Evolutionary conservation across 192 early-diverging fungal species (phyloP).

Genomic region (Chytriomyces sp.): DNA sequence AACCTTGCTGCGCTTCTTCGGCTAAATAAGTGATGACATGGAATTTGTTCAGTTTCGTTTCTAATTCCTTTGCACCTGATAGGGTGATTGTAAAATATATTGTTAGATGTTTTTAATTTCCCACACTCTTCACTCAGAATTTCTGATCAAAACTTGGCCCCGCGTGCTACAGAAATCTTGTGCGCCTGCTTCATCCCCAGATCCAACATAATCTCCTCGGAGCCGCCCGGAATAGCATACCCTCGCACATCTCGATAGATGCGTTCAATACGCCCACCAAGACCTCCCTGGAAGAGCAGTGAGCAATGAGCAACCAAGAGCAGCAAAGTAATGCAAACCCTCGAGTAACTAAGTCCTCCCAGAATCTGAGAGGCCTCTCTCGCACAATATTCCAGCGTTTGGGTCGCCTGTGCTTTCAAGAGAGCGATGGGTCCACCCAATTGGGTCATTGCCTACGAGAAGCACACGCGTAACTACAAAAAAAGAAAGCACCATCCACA

Average conservation of each 20-base stretch:
- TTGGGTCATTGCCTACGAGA: conserved; percentile 58
- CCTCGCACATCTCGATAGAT: conserved; percentile 37
- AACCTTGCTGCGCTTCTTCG: too few relatives aligned
- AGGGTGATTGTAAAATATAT: too few relatives aligned
- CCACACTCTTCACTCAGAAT: too few relatives aligned
- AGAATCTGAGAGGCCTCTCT: conserved; percentile 63
- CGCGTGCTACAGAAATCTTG: conserved; percentile 40
- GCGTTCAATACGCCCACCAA: conserved; percentile 34
- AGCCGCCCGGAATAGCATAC: conserved; percentile 44
- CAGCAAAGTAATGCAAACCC: background rate
- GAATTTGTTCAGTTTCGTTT: too few relatives aligned
- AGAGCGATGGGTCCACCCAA: conserved; percentile 68
- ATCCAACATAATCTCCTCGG: conserved; percentile 59
- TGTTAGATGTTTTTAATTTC: too few relatives aligned
- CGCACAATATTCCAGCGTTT: conserved; percentile 51
- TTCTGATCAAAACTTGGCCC: conserved; percentile 35
- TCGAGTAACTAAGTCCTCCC: conserved; percentile 55
- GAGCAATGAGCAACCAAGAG: too few relatives aligned
- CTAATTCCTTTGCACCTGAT: too few relatives aligned
- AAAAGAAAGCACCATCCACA: background rate
- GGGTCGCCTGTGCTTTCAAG: conserved; percentile 52
- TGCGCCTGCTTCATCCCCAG: conserved; percentile 65
- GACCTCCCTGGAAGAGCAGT: conserved; percentile 51
- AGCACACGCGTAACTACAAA: conserved; percentile 40
- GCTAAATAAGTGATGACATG: too few relatives aligned